A percentile compares a stretch with the other conserved stretches of the same genome.
Conservation (phyloP, 179 eudicot genomes). For the Beta lomatogona region DNA sequence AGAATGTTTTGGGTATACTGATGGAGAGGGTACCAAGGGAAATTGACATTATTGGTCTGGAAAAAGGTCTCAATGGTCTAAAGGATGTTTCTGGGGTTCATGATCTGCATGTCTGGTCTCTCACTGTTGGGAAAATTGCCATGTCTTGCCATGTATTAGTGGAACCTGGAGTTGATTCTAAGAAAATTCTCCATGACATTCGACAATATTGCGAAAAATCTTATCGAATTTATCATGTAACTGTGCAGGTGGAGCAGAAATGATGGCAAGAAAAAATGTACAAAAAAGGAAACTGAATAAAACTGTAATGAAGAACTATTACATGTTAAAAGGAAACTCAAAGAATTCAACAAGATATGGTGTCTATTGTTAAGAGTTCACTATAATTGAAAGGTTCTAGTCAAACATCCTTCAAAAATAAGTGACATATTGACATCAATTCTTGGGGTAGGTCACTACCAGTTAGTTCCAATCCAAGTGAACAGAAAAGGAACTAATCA, state of each 20-base stretch:
- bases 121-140: slow-evolving; percentile 46
- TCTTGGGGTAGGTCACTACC: slow-evolving; percentile 13
- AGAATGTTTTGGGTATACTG: slow-evolving; percentile 34
- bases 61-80: slow-evolving; percentile 36
- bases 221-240: slow-evolving; percentile 47
- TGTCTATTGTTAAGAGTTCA: not conserved
- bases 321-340: slow-evolving; percentile 6
- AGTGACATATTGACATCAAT: slow-evolving; percentile 16
- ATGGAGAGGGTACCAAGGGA: slow-evolving; percentile 56
- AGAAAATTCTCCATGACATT: slow-evolving; percentile 32
- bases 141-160: slow-evolving; percentile 51
- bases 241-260: slow-evolving; percentile 42
- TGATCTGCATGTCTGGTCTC: slow-evolving; percentile 66
- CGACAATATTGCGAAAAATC: slow-evolving; percentile 36
- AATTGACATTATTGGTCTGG: slow-evolving; percentile 40
- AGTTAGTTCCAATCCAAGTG: slow-evolving; percentile 18
- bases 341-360: slow-evolving; percentile 8
- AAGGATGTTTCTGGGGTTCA: slow-evolving; percentile 51
- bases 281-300: not conserved
- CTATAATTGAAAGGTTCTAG: slow-evolving; percentile 13
- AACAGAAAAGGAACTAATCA: slow-evolving; percentile 16
- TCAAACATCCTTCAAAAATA: slow-evolving; percentile 15
- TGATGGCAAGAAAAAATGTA: not conserved
- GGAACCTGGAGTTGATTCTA: slow-evolving; percentile 35
- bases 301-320: not conserved